Evolutionary conservation across 106 monocot species (phyloP).

Genomic region (Dendrobium nobile): DNA sequence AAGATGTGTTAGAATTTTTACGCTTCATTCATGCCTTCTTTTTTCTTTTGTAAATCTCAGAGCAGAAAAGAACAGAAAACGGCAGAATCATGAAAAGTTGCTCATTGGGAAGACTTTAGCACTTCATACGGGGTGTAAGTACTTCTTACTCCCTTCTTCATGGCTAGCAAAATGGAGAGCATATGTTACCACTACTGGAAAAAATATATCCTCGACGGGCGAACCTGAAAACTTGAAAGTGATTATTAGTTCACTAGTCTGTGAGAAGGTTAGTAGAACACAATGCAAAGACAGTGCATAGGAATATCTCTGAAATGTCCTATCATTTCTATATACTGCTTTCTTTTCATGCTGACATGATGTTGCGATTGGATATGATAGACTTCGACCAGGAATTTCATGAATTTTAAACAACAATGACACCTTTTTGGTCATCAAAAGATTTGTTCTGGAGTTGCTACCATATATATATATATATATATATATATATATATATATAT

Average conservation of each 20-base stretch:
- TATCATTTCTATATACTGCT: not conserved
- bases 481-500: too few species aligned
- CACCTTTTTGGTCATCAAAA: not conserved
- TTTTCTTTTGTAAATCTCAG: conserved; percentile 34
- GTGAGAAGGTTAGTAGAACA: conserved; percentile 58
- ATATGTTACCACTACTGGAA: conserved; percentile 73
- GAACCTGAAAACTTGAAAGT: conserved; percentile 68
- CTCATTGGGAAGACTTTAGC: conserved; percentile 61
- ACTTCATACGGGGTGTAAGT: conserved; percentile 59
- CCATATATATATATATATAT: not conserved
- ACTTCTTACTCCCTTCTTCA: conserved; percentile 74
- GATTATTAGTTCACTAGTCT: conserved; percentile 59
- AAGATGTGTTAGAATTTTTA: conserved; percentile 5
- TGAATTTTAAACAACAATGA: not conserved
- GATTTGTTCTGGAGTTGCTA: not conserved
- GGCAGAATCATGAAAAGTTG: conserved; percentile 91
- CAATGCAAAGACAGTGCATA: not conserved
- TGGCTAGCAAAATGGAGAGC: conserved; percentile 89
- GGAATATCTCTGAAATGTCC: not conserved
- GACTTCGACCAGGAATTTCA: not conserved
- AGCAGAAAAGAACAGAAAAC: conserved; percentile 62
- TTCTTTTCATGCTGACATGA: not conserved
- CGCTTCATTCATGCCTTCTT: not conserved
- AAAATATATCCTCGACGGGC: conserved; percentile 49
- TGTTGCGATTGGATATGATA: not conserved